Base-by-base conservation (phyloP, 1,284 basidiomycete genomes). In the Ustilago vetiveriae region DNA sequence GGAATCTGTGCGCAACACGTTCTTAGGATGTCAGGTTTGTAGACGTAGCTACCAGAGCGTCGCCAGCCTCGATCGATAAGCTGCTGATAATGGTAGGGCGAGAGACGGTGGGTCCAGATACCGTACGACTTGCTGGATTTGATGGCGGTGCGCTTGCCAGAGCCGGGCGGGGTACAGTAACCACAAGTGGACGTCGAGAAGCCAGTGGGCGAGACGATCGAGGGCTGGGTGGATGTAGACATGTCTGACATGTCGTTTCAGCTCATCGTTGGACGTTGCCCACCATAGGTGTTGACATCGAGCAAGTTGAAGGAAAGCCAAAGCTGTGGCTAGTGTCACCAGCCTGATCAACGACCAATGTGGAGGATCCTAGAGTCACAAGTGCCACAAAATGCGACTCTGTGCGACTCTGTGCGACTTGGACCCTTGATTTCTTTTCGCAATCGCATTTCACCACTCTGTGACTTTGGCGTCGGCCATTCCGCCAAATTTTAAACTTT, bases 111-210 rank as follows among this genome's bases (percentile, higher is more conserved):
- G 1, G 70, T 70, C 75, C 72, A 74, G 23, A 77, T 55, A 36
- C 84, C 84, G 57, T 84, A 85, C n/a, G 81, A 83, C 44, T 64
- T 73, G 35, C 82, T 83, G 1, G 72, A 65, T 19, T 80, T 72
- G 36, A 27, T 32, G 4, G 29, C 24, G 40, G 75, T 80, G 44
- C 83, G 75, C 41, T 70, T 49, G 3, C 82, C 83, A 3, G 75
- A 70, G 10, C 39, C 68, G 7, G 57, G 59, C 1, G 83, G 72
- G 0, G 81, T 79, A 63, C 85, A 85, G 75, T 86, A 86, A 21
- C 85, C 85, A 66, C 85, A 86, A 4, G 82, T 79, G 1, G 83
- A 83, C 10, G 42, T n/a, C 6, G 60, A 42, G 47, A 82, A 82
- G 23, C 81, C 82, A 7, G 89, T 89, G 71, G 75, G 75, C 21